Evolutionary conservation across 208 protist genomes (phyloP), one percentile per base, ranked within the genome.

Genomic region (Leishmania mexicana): DNA sequence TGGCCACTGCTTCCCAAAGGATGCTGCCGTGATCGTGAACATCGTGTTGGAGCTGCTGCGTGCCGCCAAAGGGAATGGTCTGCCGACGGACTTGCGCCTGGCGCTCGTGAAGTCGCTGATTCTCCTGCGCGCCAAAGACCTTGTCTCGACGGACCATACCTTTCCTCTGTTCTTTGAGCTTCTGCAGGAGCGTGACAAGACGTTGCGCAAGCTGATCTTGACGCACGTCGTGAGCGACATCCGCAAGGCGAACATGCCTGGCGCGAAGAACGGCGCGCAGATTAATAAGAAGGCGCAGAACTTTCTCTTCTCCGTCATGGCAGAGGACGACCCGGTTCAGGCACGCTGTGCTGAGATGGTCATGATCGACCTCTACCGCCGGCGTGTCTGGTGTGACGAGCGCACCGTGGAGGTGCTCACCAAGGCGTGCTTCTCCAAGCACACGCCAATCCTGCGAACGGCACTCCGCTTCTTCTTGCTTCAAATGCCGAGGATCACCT

Each of bases 361-460:
- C 40, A 99, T 99, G 96, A 98, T 99, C 77, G 97, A 99, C 78
- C 92, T 99, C 38, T 99, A 99, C 91, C 92, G 96, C n/a, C 95
- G 98, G 57, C 91, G 97, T 38, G 93, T 99, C 47, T 99, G 98
- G 98, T 93, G 88, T 65, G 91, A 96, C 83, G 93, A 98, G 86
- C 91, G 95, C 31, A 98, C 90, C 28, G 99, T 99, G 13, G 99
- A 99, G 90, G 98, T 99, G 31, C 94, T 99, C 57, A 96, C 94
- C 35, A 92, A 93, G 75, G 98, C 96, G 40, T 98, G 97, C 83
- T 99, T 99, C 83, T 99, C 97, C 15, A 87, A 90, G 35, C 93
- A 98, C 81, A 96, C 91, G 0, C 90, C 98, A 13, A 98, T 99
- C 78, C 77, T 98, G 3, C 92, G 95, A n/a, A 98, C 93, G 15